Percentiles rank a stretch among this genome's conserved stretches.
Conservation (phyloP, 2,329 filamentous ascomycete genomes). For the Verticillium longisporum region DNA sequence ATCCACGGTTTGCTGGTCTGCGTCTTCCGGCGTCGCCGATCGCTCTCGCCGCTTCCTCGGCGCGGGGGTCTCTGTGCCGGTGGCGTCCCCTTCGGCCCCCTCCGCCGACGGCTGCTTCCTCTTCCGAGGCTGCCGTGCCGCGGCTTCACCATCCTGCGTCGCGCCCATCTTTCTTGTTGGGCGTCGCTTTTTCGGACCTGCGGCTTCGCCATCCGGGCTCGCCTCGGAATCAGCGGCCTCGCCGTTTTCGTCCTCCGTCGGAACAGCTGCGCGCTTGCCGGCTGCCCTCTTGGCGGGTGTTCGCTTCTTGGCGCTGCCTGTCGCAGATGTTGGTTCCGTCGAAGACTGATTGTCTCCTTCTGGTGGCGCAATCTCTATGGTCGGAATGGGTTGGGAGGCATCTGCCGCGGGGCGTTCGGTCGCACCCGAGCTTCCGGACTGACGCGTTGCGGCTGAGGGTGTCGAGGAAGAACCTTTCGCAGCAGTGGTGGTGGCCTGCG, state of each 20-base stretch:
- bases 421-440: background rate
- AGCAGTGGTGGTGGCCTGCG: background rate
- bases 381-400: background rate
- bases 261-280: slow-evolving; percentile 5
- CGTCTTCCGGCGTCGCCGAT: slow-evolving; percentile 54
- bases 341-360: background rate
- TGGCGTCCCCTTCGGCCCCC: slow-evolving; percentile 7
- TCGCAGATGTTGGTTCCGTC: background rate
- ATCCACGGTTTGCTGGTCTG: slow-evolving; percentile 58
- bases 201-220: background rate
- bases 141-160: slow-evolving; percentile 1
- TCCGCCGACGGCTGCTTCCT: slow-evolving; percentile 7
- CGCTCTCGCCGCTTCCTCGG: slow-evolving; percentile 26
- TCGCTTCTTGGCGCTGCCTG: slow-evolving; percentile 1
- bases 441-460: background rate
- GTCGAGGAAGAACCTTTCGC: background rate
- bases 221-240: slow-evolving; percentile 1
- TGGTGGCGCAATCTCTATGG: background rate
- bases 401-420: background rate
- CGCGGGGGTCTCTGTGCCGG: background rate
- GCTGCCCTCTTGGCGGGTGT: slow-evolving; percentile 7
- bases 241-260: slow-evolving; percentile 6
- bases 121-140: slow-evolving; percentile 7
- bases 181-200: slow-evolving; percentile 1
- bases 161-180: slow-evolving; percentile 2